phyloP scores from a whole-genome alignment of 352 stramenopile species.

The Aphanomyces invadans region DNA sequence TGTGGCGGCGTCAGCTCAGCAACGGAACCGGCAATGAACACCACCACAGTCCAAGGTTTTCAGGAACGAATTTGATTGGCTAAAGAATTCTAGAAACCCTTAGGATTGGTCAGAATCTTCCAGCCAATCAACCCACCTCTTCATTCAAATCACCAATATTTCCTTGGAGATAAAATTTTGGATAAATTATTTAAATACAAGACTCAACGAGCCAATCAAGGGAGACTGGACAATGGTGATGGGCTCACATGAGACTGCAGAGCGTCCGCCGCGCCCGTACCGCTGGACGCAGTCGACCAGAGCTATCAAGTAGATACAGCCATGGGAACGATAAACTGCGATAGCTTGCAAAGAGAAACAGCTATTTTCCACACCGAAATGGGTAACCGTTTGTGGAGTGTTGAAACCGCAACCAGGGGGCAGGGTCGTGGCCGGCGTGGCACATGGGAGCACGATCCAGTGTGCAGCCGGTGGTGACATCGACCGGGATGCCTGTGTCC shows the following conservation, averaged over 20 bases:
- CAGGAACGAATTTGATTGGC: background rate
- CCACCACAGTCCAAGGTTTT: conserved; percentile 9
- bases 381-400: too few species aligned
- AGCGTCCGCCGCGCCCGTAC: too few species aligned
- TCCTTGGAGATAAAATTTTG: too few species aligned
- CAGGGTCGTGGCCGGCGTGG: background rate
- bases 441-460: background rate
- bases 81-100: background rate
- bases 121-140: background rate
- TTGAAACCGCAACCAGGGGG: too few species aligned
- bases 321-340: too few species aligned
- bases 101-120: background rate
- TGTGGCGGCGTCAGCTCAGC: background rate
- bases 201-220: too few species aligned
- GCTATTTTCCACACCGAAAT: too few species aligned
- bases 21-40: background rate
- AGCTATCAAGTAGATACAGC: too few species aligned
- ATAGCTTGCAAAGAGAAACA: too few species aligned
- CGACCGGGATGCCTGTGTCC: background rate
- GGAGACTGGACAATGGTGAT: background rate
- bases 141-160: background rate
- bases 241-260: too few species aligned
- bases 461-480: background rate
- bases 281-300: too few species aligned
- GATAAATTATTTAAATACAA: too few species aligned